These are phyloP conservation scores for Sporisorium scitamineum DNA, from an alignment of 1,284 basidiomycete species.

Conservation along the genomic window DNA sequence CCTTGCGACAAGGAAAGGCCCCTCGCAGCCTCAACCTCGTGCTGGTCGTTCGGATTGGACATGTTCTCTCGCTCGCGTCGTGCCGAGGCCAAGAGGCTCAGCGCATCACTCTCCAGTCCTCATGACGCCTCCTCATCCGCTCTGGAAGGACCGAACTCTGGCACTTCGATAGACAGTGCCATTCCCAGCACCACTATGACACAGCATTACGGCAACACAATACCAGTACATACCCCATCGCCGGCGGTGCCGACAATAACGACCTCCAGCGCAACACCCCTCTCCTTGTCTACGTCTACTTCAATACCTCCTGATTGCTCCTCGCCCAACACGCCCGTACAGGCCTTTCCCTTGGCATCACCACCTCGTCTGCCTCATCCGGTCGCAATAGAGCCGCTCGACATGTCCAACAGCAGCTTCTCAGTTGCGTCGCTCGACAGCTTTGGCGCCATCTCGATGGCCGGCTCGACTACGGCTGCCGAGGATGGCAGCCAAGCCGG, in stretches of 20 bases:
- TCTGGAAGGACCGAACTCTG: neutral
- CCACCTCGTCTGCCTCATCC: slow-evolving; percentile 8
- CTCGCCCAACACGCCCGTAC: neutral
- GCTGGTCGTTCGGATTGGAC: neutral
- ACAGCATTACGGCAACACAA: slow-evolving; percentile 2
- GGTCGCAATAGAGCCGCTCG: slow-evolving; percentile 8
- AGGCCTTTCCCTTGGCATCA: slow-evolving; percentile 4
- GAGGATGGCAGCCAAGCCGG: slow-evolving; percentile 31
- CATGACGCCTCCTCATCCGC: slow-evolving; percentile 2
- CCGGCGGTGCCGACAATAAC: slow-evolving; percentile 33
- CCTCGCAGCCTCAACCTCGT: too few relatives aligned
- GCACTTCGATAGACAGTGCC: neutral
- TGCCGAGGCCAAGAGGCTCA: slow-evolving; percentile 29
- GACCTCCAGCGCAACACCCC: slow-evolving; percentile 26
- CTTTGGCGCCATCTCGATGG: slow-evolving; percentile 35
- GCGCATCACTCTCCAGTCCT: slow-evolving; percentile 7
- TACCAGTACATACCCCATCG: slow-evolving; percentile 14
- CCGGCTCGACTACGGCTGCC: slow-evolving; percentile 24
- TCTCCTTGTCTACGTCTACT: slow-evolving; percentile 16
- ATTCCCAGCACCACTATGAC: neutral
- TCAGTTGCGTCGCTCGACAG: slow-evolving; percentile 43
- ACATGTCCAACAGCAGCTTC: slow-evolving; percentile 26
- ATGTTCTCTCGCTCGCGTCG: slow-evolving; percentile 34
- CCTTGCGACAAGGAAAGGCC: neutral
- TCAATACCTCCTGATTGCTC: neutral